These are phyloP conservation scores for Hordeum marinum DNA, from an alignment of 176 grass and related monocot genomes.

Conservation along the genomic window DNA sequence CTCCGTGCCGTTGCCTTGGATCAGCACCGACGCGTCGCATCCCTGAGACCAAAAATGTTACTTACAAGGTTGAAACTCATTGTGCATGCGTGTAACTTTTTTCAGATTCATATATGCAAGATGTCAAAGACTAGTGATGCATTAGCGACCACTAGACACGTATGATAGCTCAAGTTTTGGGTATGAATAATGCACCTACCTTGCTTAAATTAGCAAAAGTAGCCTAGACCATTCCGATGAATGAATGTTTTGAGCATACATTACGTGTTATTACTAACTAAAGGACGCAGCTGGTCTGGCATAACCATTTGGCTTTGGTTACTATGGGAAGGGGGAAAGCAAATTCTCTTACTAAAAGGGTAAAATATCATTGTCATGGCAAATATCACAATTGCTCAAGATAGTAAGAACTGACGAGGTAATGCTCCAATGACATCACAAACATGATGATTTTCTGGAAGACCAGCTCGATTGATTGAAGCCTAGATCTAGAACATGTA, in stretches of 20 bases:
- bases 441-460: background rate
- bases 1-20: conserved; percentile 72
- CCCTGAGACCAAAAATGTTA: conserved; percentile 46
- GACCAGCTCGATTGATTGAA: background rate
- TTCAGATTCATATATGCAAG: background rate
- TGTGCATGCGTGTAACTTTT: background rate
- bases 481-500: background rate
- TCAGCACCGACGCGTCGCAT: conserved; percentile 86
- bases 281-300: background rate
- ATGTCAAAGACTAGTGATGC: background rate
- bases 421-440: background rate
- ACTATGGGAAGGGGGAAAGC: background rate
- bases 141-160: background rate
- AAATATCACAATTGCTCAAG: background rate
- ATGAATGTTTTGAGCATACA: background rate
- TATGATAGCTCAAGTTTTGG: background rate
- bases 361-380: background rate
- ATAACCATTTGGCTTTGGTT: background rate
- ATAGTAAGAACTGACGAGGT: background rate
- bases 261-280: background rate
- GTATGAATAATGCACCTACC: background rate
- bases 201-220: background rate
- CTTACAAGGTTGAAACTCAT: background rate
- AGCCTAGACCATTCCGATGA: background rate
- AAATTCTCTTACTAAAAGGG: background rate